These are phyloP conservation scores for Saccharum hybrid DNA, from an alignment of 202 grass and related monocot species.

Conservation along the genomic window DNA sequence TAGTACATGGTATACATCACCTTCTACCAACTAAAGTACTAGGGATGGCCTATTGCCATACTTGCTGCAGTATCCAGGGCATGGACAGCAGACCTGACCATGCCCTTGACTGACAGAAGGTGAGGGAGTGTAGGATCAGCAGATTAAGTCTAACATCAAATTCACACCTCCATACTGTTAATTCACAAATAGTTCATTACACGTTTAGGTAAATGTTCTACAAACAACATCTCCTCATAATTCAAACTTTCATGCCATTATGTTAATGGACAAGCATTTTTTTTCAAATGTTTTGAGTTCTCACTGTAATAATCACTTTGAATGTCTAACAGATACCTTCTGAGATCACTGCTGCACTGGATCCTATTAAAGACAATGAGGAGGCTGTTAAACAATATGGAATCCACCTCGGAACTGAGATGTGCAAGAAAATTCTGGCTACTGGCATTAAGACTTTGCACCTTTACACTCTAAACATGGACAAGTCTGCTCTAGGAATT, in stretches of 20 bases:
- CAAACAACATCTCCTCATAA: neutral
- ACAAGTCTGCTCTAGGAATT: slow-evolving; percentile 84
- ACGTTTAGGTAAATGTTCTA: neutral
- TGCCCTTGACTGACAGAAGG: no score
- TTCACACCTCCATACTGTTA: neutral
- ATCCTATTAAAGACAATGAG: slow-evolving; percentile 89
- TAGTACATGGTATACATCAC: no score
- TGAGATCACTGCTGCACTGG: slow-evolving; percentile 73
- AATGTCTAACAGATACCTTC: slow-evolving; percentile 63
- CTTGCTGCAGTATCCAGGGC: no score
- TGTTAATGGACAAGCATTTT: neutral
- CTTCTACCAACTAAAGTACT: no score
- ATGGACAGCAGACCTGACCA: no score
- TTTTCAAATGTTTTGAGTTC: neutral
- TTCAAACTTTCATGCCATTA: neutral
- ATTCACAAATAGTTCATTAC: neutral
- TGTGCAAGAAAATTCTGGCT: slow-evolving; percentile 93
- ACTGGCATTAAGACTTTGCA: slow-evolving; percentile 84
- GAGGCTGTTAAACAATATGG: slow-evolving; percentile 85
- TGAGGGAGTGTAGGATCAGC: no score
- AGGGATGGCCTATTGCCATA: no score
- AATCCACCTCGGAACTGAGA: slow-evolving; percentile 83
- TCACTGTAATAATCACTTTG: neutral
- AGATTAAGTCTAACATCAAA: no score
- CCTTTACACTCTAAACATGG: slow-evolving; percentile 90